Evolutionary conservation across 2,329 filamentous ascomycete genomes (phyloP).

Genomic region (Apiospora koreana): DNA sequence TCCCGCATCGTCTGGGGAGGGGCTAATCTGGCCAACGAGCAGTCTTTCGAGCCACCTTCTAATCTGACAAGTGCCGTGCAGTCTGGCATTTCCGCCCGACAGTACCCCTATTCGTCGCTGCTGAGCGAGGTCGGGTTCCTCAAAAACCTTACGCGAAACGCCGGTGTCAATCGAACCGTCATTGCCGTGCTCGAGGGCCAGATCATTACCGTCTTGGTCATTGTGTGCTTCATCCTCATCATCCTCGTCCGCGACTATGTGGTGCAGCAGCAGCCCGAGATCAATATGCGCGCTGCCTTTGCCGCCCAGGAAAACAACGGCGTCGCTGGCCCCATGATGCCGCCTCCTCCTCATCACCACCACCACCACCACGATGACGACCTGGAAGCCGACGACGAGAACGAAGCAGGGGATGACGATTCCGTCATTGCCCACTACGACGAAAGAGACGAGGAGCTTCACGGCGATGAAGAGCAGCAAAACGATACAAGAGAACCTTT

Average conservation of each 20-base stretch:
- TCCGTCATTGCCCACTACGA: constrained; percentile 14
- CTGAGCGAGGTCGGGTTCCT: constrained; percentile 60
- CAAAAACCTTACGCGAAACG: constrained; percentile 65
- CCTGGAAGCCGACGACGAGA: constrained; percentile 8
- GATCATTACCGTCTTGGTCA: constrained; percentile 87
- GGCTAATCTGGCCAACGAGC: not conserved
- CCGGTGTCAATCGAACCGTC: constrained; percentile 73
- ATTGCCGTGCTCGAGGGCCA: constrained; percentile 89
- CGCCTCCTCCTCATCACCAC: constrained; percentile 19
- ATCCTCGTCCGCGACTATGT: constrained; percentile 98
- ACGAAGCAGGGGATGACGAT: constrained; percentile 7
- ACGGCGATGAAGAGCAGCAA: not conserved
- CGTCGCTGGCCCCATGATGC: not conserved
- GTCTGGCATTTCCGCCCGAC: constrained; percentile 19
- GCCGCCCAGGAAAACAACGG: constrained; percentile 46
- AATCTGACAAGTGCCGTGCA: constrained; percentile 26
- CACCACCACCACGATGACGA: constrained; percentile 21
- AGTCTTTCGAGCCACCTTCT: not conserved
- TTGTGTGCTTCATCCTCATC: constrained; percentile 93
- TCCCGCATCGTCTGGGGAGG: constrained; percentile 13
- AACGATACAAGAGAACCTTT: not conserved
- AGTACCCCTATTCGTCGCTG: constrained; percentile 39
- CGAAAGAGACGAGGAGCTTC: constrained; percentile 17
- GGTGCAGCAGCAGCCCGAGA: constrained; percentile 92
- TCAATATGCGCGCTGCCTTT: constrained; percentile 75